phyloP scores from a whole-genome alignment of 768 basidiomycete genomes.

The Kwoniella dendrophila region DNA sequence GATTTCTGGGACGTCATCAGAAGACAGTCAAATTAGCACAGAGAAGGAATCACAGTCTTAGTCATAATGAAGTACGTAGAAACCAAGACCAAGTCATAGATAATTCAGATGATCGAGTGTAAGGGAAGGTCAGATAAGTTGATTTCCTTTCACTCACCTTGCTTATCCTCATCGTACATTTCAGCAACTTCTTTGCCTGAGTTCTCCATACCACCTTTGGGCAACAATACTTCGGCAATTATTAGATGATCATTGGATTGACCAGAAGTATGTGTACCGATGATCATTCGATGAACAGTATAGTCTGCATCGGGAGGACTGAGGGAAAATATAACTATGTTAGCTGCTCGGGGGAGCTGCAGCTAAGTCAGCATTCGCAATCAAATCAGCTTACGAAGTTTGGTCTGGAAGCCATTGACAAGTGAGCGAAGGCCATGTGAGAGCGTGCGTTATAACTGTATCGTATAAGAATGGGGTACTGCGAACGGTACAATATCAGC shows the following conservation, averaged over 20 bases:
- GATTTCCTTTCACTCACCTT: slow-evolving; percentile 57
- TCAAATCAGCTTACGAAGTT: slow-evolving; percentile 71
- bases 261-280: slow-evolving; percentile 96
- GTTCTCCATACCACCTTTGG: slow-evolving; percentile 70
- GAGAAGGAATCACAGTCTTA: not conserved
- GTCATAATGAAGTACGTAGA: not conserved
- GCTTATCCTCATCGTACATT: slow-evolving; percentile 89
- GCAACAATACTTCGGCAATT: slow-evolving; percentile 91
- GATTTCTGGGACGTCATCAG: slow-evolving; percentile 63
- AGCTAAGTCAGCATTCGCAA: not conserved
- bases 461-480: slow-evolving; percentile 98
- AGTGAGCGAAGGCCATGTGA: slow-evolving; percentile 97
- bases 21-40: not conserved
- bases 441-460: slow-evolving; percentile 92
- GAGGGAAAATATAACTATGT: not conserved
- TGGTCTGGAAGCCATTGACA: slow-evolving; percentile 99
- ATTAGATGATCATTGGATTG: slow-evolving; percentile 92
- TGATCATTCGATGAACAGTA: slow-evolving; percentile 86
- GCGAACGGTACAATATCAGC: not conserved
- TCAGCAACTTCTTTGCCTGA: slow-evolving; percentile 64
- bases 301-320: slow-evolving; percentile 92
- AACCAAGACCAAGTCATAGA: not conserved
- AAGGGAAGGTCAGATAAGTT: not conserved
- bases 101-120: not conserved
- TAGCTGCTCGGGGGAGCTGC: too few species aligned